Conservation (phyloP, 305 asterid species). For the Solanum hybrid region DNA sequence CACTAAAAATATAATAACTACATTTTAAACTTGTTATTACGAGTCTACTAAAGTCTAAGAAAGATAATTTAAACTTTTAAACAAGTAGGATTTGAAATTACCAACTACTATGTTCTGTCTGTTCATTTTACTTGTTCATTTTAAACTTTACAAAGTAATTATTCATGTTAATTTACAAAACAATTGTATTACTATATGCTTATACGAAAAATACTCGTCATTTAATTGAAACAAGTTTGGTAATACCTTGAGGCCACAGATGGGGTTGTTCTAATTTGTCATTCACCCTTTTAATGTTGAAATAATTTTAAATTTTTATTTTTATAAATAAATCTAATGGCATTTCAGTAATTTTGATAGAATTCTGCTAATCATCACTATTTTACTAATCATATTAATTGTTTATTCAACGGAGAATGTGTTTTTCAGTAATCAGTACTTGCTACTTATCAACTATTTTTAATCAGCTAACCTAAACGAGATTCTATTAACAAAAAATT, state of each 20-base stretch:
- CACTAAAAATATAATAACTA: not conserved
- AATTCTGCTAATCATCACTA: not conserved
- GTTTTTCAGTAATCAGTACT: not conserved
- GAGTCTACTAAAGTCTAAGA: not conserved
- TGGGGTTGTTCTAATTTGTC: not conserved
- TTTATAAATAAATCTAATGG: not conserved
- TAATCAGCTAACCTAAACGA: not conserved
- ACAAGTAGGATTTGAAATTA: not conserved
- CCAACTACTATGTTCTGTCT: not conserved
- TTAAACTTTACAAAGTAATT: not conserved
- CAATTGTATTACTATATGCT: not conserved
- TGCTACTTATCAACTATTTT: not conserved
- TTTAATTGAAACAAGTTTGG: not conserved
- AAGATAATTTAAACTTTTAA: not conserved
- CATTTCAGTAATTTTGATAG: not conserved
- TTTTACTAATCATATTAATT: not conserved
- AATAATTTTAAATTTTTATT: not conserved
- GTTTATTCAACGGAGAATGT: not conserved
- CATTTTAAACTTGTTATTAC: not conserved
- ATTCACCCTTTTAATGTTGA: not conserved
- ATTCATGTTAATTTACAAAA: not conserved
- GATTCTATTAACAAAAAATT: no score
- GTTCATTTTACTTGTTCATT: not conserved
- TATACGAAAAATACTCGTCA: not conserved
- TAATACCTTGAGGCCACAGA: not conserved